Conservation (phyloP, 306 rosid genomes). For the Castanopsis chinensis region DNA sequence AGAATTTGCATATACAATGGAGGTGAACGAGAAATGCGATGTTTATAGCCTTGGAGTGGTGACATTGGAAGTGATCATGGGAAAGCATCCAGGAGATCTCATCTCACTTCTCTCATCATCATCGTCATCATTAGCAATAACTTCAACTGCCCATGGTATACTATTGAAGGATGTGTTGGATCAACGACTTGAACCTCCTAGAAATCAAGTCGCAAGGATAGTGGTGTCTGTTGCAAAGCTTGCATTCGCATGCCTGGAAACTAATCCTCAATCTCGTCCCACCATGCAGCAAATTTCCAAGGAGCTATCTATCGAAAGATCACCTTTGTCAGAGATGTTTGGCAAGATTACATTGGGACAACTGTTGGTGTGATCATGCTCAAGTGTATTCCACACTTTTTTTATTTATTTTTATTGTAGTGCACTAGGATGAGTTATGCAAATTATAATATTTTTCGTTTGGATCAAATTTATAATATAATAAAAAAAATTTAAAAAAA, state of each 20-base stretch:
- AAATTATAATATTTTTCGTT: no score
- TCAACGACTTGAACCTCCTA: slow-evolving; percentile 6
- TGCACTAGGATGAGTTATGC: no score
- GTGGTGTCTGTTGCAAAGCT: slow-evolving; percentile 13
- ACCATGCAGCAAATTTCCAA: slow-evolving; percentile 17
- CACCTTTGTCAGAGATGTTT: no score
- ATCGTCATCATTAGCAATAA: not conserved
- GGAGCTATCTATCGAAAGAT: not conserved
- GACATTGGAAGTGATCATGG: slow-evolving; percentile 24
- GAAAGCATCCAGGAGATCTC: slow-evolving; percentile 30
- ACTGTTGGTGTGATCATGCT: no score
- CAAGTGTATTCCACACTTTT: no score
- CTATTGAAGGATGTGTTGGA: slow-evolving; percentile 24
- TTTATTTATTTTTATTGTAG: no score
- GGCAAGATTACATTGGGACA: no score
- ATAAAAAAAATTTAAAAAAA: no score
- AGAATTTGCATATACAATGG: slow-evolving; percentile 26
- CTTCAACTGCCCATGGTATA: not conserved
- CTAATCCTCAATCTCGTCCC: slow-evolving; percentile 22
- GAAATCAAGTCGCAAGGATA: not conserved
- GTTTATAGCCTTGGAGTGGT: no score
- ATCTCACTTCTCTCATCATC: slow-evolving; percentile 11
- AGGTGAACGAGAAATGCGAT: not conserved
- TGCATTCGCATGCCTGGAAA: slow-evolving; percentile 20
- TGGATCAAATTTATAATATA: no score